phyloP scores from a whole-genome alignment of 2,329 filamentous ascomycete genomes.

The Alternaria gansuensis region DNA sequence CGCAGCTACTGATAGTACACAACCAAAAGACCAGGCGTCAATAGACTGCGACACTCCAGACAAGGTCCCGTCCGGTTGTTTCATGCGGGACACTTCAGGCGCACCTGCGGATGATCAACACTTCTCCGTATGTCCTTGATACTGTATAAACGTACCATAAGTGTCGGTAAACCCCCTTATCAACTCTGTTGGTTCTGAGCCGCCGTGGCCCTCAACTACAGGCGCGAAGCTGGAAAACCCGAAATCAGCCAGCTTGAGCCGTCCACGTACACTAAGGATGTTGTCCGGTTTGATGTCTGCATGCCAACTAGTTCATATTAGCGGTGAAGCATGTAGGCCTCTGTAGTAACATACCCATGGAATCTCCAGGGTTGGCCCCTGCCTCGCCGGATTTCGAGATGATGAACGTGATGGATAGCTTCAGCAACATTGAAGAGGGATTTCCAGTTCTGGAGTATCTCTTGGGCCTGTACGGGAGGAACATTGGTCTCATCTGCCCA shows the following conservation, averaged over 20 bases:
- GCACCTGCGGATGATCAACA: constrained; percentile 9
- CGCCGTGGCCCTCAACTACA: constrained; percentile 9
- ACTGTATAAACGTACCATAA: constrained; percentile 42
- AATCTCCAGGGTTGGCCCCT: background rate
- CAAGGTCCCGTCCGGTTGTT: constrained; percentile 4
- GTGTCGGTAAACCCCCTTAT: constrained; percentile 48
- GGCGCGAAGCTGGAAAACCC: constrained; percentile 46
- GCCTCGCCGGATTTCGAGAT: constrained; percentile 18
- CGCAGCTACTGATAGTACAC: constrained; percentile 53
- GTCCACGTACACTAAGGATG: constrained; percentile 49
- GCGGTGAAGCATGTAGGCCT: constrained; percentile 12
- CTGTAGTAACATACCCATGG: background rate
- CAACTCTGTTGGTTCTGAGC: constrained; percentile 3
- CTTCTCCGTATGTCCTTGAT: background rate
- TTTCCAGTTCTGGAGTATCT: constrained; percentile 48
- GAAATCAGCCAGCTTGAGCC: constrained; percentile 54
- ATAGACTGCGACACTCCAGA: constrained; percentile 38
- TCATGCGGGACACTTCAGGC: constrained; percentile 27
- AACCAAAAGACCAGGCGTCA: constrained; percentile 54
- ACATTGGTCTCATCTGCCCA: constrained; percentile 37
- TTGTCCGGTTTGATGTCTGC: constrained; percentile 58
- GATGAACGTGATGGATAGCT: constrained; percentile 42
- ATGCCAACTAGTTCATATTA: constrained; percentile 48
- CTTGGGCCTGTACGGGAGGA: constrained; percentile 34
- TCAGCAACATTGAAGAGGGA: constrained; percentile 43